Evolutionary conservation across 2,329 filamentous ascomycete genomes (phyloP).

Genomic region (Venturia pyrina): DNA sequence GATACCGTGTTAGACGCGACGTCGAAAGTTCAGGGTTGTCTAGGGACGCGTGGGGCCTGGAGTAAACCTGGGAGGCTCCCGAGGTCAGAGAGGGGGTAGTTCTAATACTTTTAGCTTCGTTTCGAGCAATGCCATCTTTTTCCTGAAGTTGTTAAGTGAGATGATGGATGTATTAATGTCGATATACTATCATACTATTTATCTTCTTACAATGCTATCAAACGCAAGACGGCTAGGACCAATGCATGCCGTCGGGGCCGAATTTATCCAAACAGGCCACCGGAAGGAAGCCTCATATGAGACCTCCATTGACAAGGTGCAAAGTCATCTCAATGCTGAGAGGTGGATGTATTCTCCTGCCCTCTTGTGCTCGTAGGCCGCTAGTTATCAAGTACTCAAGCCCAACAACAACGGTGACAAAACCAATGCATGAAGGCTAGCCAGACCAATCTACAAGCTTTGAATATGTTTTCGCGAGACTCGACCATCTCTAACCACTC

Average conservation of each 20-base stretch:
- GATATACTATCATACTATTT: no score
- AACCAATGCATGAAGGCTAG: background rate
- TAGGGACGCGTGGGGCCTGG: background rate
- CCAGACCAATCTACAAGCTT: background rate
- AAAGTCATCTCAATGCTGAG: background rate
- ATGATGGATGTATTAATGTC: no score
- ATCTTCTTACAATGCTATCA: no score
- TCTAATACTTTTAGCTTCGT: no score
- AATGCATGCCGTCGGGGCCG: background rate
- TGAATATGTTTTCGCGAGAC: background rate
- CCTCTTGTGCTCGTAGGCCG: background rate
- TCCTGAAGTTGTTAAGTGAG: no score
- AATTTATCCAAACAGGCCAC: no score
- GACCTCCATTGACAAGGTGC: background rate
- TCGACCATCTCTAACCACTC: background rate
- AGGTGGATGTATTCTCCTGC: background rate
- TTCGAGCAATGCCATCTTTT: no score
- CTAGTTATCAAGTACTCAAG: conserved; percentile 1
- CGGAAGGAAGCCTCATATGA: background rate
- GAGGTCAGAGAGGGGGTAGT: no score
- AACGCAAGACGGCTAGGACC: no score
- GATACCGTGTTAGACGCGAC: background rate
- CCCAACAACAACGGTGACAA: background rate
- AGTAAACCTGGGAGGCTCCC: no score
- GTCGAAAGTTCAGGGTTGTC: background rate